Conservation (phyloP, 768 basidiomycete genomes). For the Boletus fagicola region DNA sequence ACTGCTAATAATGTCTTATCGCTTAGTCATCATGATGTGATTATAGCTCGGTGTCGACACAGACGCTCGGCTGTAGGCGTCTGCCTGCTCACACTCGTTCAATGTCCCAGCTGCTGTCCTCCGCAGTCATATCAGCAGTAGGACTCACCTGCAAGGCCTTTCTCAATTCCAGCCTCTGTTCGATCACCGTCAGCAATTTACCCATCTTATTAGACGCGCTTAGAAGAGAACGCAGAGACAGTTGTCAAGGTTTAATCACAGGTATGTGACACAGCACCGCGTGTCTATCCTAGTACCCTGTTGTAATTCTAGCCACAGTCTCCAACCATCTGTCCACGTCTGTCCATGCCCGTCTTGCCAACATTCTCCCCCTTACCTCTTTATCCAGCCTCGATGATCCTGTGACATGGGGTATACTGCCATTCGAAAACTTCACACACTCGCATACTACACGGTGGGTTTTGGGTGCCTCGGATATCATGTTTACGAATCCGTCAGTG, state of each 20-base stretch:
- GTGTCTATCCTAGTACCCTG: constrained; percentile 1
- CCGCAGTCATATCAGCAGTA: constrained; percentile 58
- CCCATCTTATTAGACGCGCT: constrained; percentile 63
- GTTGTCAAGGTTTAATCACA: constrained; percentile 69
- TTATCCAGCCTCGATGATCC: constrained; percentile 73
- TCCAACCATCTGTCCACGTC: constrained; percentile 94
- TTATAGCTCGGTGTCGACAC: background rate
- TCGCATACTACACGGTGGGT: constrained; percentile 79
- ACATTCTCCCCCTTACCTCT: constrained; percentile 4
- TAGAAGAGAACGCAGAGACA: constrained; percentile 40
- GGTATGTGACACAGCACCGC: constrained; percentile 42
- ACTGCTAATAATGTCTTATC: background rate
- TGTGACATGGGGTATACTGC: constrained; percentile 84
- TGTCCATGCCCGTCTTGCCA: constrained; percentile 26
- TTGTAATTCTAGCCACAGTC: constrained; percentile 45
- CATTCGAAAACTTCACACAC: constrained; percentile 55
- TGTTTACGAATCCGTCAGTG: constrained; percentile 89
- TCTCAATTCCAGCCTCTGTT: constrained; percentile 62
- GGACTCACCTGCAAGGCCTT: constrained; percentile 81
- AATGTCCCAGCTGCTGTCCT: constrained; percentile 51
- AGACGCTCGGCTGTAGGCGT: background rate
- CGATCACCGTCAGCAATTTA: constrained; percentile 70
- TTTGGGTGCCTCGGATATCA: constrained; percentile 87
- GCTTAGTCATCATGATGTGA: constrained; percentile 29
- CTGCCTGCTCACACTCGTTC: background rate